Evolutionary conservation across 1,284 basidiomycete species (phyloP), one percentile per base, ranked within the genome.

Genomic region (Cryptococcus maquisensis): DNA sequence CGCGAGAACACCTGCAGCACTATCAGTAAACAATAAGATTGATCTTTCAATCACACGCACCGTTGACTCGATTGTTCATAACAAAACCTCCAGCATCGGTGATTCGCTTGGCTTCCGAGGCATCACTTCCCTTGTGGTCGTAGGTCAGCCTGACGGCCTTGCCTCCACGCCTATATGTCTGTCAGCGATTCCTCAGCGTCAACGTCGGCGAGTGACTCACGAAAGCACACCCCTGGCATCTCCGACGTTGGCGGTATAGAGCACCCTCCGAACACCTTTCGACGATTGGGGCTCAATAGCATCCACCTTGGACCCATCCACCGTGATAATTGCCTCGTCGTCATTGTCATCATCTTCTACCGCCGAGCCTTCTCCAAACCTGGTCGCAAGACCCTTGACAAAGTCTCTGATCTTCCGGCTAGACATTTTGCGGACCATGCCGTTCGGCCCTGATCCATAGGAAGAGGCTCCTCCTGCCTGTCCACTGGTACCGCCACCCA

Each of bases 61-160:
- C 94, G 66, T 98, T 98, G 35, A 99, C 96, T 10, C 96, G 86
- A 59, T 95, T 94, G 70, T 96, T 96, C 88, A 98, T 88, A 21
- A 99, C 94, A 68, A 98, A 98, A 0, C 96, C 96, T 16, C 96
- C 96, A 0, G 96, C 95, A 69, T 98, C 95, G 47, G 84, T 93
- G 73, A 99, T 98, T 15, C 96, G 84, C 77, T 96, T 96, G 18
- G 92, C 93, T 77, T 99, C 96, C 72, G 95, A 91, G 66, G 87
- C 87, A 74, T 99, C 96, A 3, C 89, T 88, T 39, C 96, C 96
- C 76, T 99, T 99, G 81, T 99, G 96, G 71, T 98, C 96, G 73
- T 99, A 98, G 15, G 95, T 98, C 71, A 99, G 78, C 38, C 96
- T 82, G 2, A 98, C 85, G 1, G 93, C 96, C 67, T 86, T 87